phyloP scores from a whole-genome alignment of 441 rosid genomes.

The Jatropha podagrica region DNA sequence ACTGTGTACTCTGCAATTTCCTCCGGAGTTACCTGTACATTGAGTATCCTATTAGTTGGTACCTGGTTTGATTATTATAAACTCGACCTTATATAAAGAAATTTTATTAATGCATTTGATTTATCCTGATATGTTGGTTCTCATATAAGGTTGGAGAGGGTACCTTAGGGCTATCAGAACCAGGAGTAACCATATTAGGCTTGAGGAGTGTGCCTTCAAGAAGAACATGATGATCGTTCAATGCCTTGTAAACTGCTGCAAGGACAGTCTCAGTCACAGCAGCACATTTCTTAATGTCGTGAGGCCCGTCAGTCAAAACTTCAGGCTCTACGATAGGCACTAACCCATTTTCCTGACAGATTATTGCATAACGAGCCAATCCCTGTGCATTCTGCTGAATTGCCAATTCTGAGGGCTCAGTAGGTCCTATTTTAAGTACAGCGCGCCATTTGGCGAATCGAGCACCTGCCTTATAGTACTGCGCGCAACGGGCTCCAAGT shows the following conservation, averaged over 20 bases:
- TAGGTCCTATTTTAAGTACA: conserved; percentile 81
- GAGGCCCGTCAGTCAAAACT: conserved; percentile 77
- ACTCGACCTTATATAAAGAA: no score
- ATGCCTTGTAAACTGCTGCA: conserved; percentile 88
- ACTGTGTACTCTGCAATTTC: conserved; percentile 75
- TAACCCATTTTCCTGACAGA: conserved; percentile 90
- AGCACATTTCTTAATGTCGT: conserved; percentile 81
- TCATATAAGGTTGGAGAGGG: no score
- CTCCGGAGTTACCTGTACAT: conserved; percentile 56
- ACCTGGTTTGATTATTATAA: no score
- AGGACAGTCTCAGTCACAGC: conserved; percentile 81
- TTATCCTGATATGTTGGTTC: no score
- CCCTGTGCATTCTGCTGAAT: conserved; percentile 94
- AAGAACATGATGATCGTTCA: conserved; percentile 91
- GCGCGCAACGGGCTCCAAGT: conserved; percentile 72
- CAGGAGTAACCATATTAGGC: conserved; percentile 98
- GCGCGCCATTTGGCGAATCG: conserved; percentile 97
- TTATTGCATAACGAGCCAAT: conserved; percentile 88
- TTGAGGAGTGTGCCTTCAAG: conserved; percentile 94
- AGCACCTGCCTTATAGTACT: conserved; percentile 89
- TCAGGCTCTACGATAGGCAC: conserved; percentile 98
- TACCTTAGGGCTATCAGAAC: conserved; percentile 86
- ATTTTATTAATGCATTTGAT: no score
- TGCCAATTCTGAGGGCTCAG: conserved; percentile 75
- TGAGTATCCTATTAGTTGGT: no score